A percentile compares a stretch with the other conserved stretches of the same genome.
Evolutionary conservation across 306 rosid genomes (phyloP).

Genomic region (Dryas drummondii): DNA sequence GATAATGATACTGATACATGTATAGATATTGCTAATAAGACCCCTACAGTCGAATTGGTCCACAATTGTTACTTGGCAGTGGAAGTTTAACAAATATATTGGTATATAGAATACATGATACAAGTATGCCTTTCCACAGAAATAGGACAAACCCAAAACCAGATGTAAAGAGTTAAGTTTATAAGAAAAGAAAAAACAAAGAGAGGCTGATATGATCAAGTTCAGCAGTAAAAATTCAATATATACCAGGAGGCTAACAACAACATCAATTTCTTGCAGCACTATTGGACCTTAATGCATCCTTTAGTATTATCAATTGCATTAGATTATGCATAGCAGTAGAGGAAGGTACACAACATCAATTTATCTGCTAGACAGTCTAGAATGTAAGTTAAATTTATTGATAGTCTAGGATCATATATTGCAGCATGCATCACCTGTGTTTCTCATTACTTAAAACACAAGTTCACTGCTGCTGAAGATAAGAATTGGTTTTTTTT

Average conservation of each 20-base stretch:
- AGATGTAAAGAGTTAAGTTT: conserved; percentile 3
- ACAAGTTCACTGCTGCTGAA: too few species aligned
- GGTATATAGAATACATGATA: not conserved
- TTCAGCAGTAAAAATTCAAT: not conserved
- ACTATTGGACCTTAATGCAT: not conserved
- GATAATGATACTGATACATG: not conserved
- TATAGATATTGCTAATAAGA: not conserved
- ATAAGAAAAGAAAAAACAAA: not conserved
- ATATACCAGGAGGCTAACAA: not conserved
- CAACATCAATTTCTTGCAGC: not conserved
- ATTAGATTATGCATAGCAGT: not conserved
- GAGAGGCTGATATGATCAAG: not conserved
- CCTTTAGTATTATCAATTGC: not conserved
- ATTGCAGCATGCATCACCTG: too few species aligned
- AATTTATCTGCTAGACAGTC: too few species aligned
- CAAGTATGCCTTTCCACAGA: conserved; percentile 10
- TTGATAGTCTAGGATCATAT: too few species aligned
- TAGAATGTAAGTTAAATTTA: too few species aligned
- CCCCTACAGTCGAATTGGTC: conserved; percentile 20
- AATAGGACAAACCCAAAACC: conserved; percentile 20
- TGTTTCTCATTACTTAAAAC: too few species aligned
- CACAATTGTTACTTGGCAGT: conserved; percentile 8
- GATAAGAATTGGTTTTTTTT: too few species aligned
- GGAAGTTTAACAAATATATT: conserved; percentile 12
- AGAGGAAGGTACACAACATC: not conserved